These are phyloP conservation scores for Mycena maculata DNA, from an alignment of 768 basidiomycete species.

Conservation along the genomic window DNA sequence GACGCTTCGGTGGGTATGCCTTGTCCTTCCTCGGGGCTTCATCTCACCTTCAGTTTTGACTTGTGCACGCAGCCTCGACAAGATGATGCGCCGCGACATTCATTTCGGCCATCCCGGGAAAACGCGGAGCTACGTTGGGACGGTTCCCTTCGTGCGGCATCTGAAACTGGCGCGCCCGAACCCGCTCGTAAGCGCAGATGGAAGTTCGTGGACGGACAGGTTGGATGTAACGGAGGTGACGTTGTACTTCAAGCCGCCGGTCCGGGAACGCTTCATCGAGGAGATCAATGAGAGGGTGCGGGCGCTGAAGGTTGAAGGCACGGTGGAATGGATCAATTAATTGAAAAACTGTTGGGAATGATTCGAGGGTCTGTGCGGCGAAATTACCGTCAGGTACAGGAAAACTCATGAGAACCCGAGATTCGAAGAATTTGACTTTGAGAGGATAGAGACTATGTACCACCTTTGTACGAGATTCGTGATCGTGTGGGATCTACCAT, in stretches of 20 bases:
- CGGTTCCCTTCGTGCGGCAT: conserved; percentile 22
- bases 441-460: no score
- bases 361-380: no score
- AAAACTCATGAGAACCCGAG: no score
- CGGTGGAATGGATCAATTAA: conserved; percentile 21
- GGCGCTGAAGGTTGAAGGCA: neutral
- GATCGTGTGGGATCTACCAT: no score
- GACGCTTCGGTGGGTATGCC: conserved; percentile 12
- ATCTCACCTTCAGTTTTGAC: neutral
- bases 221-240: conserved; percentile 20
- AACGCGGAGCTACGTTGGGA: conserved; percentile 17
- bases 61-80: neutral
- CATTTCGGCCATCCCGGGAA: conserved; percentile 23
- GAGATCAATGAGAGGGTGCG: conserved; percentile 6
- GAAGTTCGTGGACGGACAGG: neutral
- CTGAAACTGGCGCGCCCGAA: conserved; percentile 25
- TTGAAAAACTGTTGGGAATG: no score
- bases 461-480: no score
- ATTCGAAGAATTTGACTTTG: no score
- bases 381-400: no score
- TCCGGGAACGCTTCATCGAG: conserved; percentile 3
- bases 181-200: neutral
- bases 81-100: conserved; percentile 12
- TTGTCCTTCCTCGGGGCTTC: neutral
- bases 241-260: conserved; percentile 12